Evolutionary conservation across 2,329 filamentous ascomycete genomes (phyloP).

Genomic region (Phyllosticta citriasiana): DNA sequence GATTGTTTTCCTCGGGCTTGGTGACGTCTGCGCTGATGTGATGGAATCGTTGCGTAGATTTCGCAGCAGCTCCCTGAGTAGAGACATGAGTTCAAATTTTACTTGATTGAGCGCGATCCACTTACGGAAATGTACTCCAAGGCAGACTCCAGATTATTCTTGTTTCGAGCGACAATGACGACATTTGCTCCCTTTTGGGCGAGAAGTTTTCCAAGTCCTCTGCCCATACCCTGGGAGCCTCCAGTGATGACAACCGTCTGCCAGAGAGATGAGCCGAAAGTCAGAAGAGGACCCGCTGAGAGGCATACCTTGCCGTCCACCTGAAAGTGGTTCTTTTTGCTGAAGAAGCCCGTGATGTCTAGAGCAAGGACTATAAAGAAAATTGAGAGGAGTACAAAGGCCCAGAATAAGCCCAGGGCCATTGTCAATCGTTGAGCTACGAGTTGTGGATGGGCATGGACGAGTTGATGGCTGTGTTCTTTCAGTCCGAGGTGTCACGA

Average conservation of each 20-base stretch:
- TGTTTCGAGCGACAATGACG: constrained; percentile 72
- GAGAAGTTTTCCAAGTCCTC: constrained; percentile 62
- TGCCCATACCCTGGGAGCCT: constrained; percentile 86
- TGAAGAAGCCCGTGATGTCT: constrained; percentile 58
- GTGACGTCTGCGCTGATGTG: constrained; percentile 78
- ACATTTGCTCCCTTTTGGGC: constrained; percentile 77
- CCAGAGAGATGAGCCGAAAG: constrained; percentile 3
- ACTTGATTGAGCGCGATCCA: neutral
- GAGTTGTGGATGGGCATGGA: neutral
- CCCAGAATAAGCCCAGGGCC: constrained; percentile 28
- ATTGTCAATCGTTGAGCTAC: constrained; percentile 15
- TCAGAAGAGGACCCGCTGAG: constrained; percentile 1
- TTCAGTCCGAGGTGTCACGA: too few relatives aligned
- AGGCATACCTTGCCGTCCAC: constrained; percentile 70
- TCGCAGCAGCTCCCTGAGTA: constrained; percentile 52
- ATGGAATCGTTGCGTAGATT: constrained; percentile 66
- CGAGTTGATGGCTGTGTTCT: neutral
- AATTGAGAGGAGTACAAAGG: constrained; percentile 23
- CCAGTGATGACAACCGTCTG: constrained; percentile 86
- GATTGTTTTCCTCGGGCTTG: constrained; percentile 55
- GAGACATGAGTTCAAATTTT: neutral
- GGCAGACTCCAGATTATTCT: constrained; percentile 62
- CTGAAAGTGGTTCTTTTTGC: constrained; percentile 63
- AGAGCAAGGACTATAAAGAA: constrained; percentile 29
- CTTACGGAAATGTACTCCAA: constrained; percentile 54